Evolutionary conservation across 2,329 filamentous ascomycete species (phyloP).

Genomic region (Zymoseptoria ardabiliae): DNA sequence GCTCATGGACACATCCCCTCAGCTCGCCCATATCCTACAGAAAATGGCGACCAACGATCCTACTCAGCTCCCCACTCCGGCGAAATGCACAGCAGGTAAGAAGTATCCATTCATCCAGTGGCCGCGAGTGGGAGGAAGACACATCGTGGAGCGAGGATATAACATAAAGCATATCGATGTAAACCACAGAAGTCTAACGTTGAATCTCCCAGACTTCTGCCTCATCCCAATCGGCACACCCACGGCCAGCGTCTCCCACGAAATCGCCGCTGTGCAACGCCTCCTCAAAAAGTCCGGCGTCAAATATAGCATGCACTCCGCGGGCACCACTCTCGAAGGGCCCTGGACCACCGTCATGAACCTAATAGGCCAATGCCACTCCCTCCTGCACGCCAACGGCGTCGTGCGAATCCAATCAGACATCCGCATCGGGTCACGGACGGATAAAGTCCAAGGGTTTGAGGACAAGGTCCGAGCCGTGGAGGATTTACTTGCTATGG

Average conservation of each 20-base stretch:
- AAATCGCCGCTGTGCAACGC: constrained; percentile 83
- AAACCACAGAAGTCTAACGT: neutral
- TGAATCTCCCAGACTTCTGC: constrained; percentile 61
- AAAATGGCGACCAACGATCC: constrained; percentile 26
- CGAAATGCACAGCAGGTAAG: constrained; percentile 59
- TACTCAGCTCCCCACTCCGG: constrained; percentile 51
- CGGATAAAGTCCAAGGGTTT: constrained; percentile 76
- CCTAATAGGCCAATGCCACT: constrained; percentile 78
- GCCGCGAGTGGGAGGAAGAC: too few species aligned
- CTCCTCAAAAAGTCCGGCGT: constrained; percentile 74
- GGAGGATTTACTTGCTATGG: constrained; percentile 42
- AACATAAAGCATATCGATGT: neutral
- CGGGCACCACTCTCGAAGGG: constrained; percentile 70
- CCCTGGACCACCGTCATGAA: constrained; percentile 82
- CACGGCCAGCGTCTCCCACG: constrained; percentile 46
- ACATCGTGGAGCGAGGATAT: too few species aligned
- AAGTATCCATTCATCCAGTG: neutral
- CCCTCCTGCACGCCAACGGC: constrained; percentile 66
- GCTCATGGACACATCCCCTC: constrained; percentile 26
- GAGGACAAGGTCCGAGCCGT: constrained; percentile 68
- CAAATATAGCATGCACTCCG: constrained; percentile 83
- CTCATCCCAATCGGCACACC: constrained; percentile 65
- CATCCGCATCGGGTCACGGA: constrained; percentile 77
- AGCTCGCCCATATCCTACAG: constrained; percentile 21
- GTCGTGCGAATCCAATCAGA: constrained; percentile 78